Evolutionary conservation across 1,284 basidiomycete genomes (phyloP), one percentile per base, ranked within the genome.

Genomic region (Ceratobasidium sp.): DNA sequence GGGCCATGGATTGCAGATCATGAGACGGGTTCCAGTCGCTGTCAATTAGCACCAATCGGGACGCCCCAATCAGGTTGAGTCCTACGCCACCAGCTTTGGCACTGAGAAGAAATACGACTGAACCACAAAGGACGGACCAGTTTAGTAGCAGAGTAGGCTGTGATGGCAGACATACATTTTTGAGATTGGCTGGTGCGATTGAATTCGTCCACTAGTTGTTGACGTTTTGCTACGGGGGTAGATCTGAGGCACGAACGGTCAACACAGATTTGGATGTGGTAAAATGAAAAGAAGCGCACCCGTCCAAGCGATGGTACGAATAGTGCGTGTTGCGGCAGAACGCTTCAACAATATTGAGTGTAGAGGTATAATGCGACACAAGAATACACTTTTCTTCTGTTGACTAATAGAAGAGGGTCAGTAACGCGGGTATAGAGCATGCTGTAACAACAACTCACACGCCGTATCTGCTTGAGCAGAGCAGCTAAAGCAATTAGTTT

Each of bases 61-160:
- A 96, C 11, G 91, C 95, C 35, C 95, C 93, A 43, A 95, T 95
- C 30, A 98, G 86, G 80, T 98, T 99, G 67, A 99, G 86, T 0
- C 97, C 97, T 21, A 96, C 93, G 28, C 97, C 97, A 21, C 97
- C 97, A 1, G 96, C 95, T 82, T 98, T 98, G 11, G 95, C 93
- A 79, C 95, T 98, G 57, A 99, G 83, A 21, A 99, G 83, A 79
- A 99, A 99, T 38, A 98, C 82, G 79, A 98, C 92, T 94, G 73
- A n/a, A 41, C n/a, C n/a, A n/a, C n/a, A n/a, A n/a, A n/a, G n/a
- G n/a, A n/a, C n/a, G n/a, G n/a, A n/a, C n/a, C n/a, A n/a, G n/a
- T n/a, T n/a, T n/a, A n/a, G n/a, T n/a, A n/a, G n/a, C n/a, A n/a
- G n/a, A n/a, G 41, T n/a, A 32, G 67, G 9, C 54, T 28, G 11